These are phyloP conservation scores for Amauroascus verrucosus DNA, from an alignment of 2,329 filamentous ascomycete species.

Conservation along the genomic window DNA sequence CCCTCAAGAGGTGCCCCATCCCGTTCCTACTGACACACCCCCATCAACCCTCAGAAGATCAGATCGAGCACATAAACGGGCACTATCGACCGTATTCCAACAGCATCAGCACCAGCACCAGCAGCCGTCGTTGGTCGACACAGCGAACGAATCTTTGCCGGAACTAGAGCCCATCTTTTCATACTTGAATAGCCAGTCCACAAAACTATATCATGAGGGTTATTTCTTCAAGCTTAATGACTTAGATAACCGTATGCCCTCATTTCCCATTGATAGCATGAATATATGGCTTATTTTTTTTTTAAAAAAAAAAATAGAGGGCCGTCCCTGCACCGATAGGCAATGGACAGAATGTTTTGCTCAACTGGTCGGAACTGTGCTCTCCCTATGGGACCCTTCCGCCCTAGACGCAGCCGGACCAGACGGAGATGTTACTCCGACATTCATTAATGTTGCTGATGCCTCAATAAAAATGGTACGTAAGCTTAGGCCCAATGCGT, in stretches of 20 bases:
- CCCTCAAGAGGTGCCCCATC: conserved; percentile 7
- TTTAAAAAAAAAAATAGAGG: conserved; percentile 64
- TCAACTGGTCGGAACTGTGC: conserved; percentile 85
- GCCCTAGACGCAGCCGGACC: conserved; percentile 80
- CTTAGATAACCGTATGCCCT: conserved; percentile 64
- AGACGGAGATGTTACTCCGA: conserved; percentile 74
- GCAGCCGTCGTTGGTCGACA: not conserved
- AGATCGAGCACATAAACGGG: not conserved
- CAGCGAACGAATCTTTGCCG: conserved; percentile 37
- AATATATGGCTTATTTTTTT: conserved; percentile 24
- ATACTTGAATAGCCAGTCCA: conserved; percentile 86
- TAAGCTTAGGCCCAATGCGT: not conserved
- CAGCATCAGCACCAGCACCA: conserved; percentile 7
- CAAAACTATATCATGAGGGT: conserved; percentile 95
- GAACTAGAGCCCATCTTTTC: conserved; percentile 92
- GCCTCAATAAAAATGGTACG: conserved; percentile 94
- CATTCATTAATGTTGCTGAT: conserved; percentile 94
- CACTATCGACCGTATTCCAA: not conserved
- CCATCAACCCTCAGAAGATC: not conserved
- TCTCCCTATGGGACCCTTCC: conserved; percentile 91
- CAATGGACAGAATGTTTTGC: conserved; percentile 96
- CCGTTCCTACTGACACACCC: not conserved
- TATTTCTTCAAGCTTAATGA: conserved; percentile 97
- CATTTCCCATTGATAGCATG: conserved; percentile 3
- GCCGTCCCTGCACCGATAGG: conserved; percentile 72